Percentiles rank a stretch among this genome's conserved stretches.
Evolutionary conservation across 2,329 filamentous ascomycete genomes (phyloP).

Genomic region (Xylariaceae sp.): DNA sequence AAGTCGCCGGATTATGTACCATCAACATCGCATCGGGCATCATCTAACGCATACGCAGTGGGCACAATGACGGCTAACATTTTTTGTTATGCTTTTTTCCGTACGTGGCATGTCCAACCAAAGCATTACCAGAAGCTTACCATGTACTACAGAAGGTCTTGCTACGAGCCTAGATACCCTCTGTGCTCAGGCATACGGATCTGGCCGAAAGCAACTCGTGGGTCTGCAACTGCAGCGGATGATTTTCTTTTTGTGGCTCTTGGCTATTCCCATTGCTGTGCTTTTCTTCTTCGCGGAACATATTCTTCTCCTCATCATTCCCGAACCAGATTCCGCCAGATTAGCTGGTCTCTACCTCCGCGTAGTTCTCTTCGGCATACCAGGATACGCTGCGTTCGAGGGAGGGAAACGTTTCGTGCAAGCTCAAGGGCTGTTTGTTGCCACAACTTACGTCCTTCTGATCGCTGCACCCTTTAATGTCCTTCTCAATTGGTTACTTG

Average conservation of each 20-base stretch:
- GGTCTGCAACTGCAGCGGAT: conserved; percentile 80
- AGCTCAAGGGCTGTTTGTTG: conserved; percentile 78
- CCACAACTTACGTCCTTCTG: conserved; percentile 73
- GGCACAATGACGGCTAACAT: conserved; percentile 80
- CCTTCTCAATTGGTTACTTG: conserved; percentile 72
- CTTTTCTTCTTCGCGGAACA: conserved; percentile 67
- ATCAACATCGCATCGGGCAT: background rate
- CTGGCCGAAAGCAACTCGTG: conserved; percentile 83
- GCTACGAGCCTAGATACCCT: conserved; percentile 89
- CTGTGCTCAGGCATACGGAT: conserved; percentile 91
- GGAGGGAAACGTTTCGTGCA: conserved; percentile 77
- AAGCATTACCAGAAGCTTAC: too few relatives aligned
- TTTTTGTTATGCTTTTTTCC: conserved; percentile 72
- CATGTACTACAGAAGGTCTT: conserved; percentile 55
- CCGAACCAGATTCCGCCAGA: conserved; percentile 66
- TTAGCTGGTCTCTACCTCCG: conserved; percentile 73
- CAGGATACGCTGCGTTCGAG: conserved; percentile 75
- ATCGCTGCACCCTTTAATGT: conserved; percentile 75
- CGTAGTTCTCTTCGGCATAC: conserved; percentile 67
- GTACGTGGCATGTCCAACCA: too few relatives aligned
- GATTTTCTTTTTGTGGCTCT: conserved; percentile 69
- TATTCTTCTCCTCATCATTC: conserved; percentile 65
- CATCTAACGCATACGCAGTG: conserved; percentile 36
- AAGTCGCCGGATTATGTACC: conserved; percentile 17
- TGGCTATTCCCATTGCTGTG: conserved; percentile 68